Evolutionary conservation across 2,329 filamentous ascomycete genomes (phyloP).

Genomic region (Fonsecaea nubica): DNA sequence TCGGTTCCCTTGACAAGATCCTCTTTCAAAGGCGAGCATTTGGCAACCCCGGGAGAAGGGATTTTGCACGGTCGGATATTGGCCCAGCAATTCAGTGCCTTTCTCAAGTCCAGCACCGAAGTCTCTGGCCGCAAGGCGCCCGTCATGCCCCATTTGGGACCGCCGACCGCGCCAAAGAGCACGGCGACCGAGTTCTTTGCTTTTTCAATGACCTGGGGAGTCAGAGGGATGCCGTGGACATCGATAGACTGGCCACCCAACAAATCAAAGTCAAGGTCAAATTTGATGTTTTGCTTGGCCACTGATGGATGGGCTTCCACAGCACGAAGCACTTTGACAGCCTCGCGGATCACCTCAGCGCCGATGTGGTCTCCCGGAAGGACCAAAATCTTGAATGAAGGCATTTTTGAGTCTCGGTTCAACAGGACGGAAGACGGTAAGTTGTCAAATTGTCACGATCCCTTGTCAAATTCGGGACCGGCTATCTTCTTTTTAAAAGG

Average conservation of each 20-base stretch:
- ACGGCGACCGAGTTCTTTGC: slow-evolving; percentile 83
- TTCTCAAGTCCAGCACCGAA: slow-evolving; percentile 82
- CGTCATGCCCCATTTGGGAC: slow-evolving; percentile 86
- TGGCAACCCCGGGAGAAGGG: slow-evolving; percentile 64
- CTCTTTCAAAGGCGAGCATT: slow-evolving; percentile 81
- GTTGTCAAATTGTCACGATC: neutral
- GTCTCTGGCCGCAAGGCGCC: slow-evolving; percentile 72
- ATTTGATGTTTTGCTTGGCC: slow-evolving; percentile 63
- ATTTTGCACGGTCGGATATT: slow-evolving; percentile 80
- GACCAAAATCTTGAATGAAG: slow-evolving; percentile 70
- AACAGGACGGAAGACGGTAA: neutral
- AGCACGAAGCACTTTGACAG: slow-evolving; percentile 70
- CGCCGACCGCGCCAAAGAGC: slow-evolving; percentile 86
- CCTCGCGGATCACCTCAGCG: slow-evolving; percentile 68
- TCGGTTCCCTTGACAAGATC: slow-evolving; percentile 70
- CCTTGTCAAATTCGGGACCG: neutral
- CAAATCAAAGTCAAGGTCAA: slow-evolving; percentile 82
- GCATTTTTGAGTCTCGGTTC: slow-evolving; percentile 1
- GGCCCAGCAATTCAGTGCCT: slow-evolving; percentile 85
- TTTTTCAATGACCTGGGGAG: slow-evolving; percentile 76
- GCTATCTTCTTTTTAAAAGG: slow-evolving; percentile 13
- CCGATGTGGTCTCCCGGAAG: slow-evolving; percentile 80
- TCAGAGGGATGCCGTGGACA: slow-evolving; percentile 74
- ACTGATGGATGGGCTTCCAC: slow-evolving; percentile 62
- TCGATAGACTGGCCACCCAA: slow-evolving; percentile 89